Percentiles rank a stretch among this genome's conserved stretches.
Evolutionary conservation across 2,329 filamentous ascomycete species (phyloP).

Genomic region (Sporothrix brunneoviolacea): DNA sequence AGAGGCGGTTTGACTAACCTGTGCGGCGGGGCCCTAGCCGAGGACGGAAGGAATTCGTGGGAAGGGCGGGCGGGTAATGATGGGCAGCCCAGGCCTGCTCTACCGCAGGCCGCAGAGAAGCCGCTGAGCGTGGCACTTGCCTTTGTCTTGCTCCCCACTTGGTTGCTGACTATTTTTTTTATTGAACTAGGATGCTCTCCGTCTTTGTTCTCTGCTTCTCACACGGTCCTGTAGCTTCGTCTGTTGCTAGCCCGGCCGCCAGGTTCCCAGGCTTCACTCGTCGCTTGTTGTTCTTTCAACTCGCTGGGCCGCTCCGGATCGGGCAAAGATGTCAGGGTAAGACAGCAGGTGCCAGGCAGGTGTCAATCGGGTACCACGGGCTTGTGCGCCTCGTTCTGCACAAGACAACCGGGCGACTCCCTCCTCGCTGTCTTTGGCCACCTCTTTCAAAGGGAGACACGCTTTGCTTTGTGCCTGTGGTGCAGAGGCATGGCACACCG

Average conservation of each 20-base stretch:
- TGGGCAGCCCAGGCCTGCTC: constrained; percentile 7
- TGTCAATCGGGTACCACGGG: constrained; percentile 4
- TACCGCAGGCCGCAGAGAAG: constrained; percentile 4
- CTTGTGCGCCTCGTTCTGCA: neutral
- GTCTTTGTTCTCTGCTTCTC: constrained; percentile 8
- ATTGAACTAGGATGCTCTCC: neutral
- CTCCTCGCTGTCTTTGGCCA: too few species aligned
- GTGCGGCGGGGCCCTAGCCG: constrained; percentile 15
- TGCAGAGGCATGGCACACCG: neutral
- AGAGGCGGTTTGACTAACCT: neutral
- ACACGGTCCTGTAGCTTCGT: neutral
- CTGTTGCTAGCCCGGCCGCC: too few species aligned
- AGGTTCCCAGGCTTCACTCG: too few species aligned
- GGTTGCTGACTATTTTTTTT: constrained; percentile 15
- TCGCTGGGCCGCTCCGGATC: neutral
- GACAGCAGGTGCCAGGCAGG: constrained; percentile 9
- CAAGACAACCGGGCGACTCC: too few species aligned
- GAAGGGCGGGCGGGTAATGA: constrained; percentile 16
- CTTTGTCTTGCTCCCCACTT: constrained; percentile 14
- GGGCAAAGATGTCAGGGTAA: constrained; percentile 4
- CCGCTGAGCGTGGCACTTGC: constrained; percentile 7
- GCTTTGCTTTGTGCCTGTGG: too few species aligned
- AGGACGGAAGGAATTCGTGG: constrained; percentile 16
- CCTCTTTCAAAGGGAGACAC: too few species aligned
- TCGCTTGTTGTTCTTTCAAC: neutral